Evolutionary conservation across 805 yeast genomes (phyloP), one percentile per base, ranked within the genome.

Genomic region (Candida suzukii): DNA sequence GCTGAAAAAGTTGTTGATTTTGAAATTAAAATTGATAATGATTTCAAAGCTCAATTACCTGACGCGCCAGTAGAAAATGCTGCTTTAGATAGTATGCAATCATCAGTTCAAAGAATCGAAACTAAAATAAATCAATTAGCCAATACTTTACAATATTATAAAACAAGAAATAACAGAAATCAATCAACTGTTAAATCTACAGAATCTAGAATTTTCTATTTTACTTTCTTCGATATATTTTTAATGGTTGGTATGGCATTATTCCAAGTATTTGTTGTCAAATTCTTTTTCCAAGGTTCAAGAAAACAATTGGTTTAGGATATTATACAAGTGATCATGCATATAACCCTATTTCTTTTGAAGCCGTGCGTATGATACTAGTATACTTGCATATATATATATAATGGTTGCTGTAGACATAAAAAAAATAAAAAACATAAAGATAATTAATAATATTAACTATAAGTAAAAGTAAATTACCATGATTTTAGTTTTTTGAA

Each of bases 131-230:
- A 72, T 49, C 67, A 69, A 12, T 65, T 84, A 46, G 66, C 73
- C 51, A 72, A 72, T 49, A 68, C 80, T 30, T 66, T 91, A 58
- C 85, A 82, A 52, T 84, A 90, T 64, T 88, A 90, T 71, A 84
- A 80, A 64, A 80, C 95, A 12, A 82, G 99, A 68, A 91, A 86
- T 64, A 79, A 79, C 66, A 77, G 98, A 67, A 91, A 91, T 67
- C 93, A 87, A 76, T 77, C 83, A 40, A 82, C 88, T 30, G 88
- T 82, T 39, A 71, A 68, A 50, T 75, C 83, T 14, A 80, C 87
- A 4, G 83, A 76, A 51, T 58, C 68, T 10, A 68, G 87, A 61
- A 78, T 81, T 45, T 74, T 75, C 46, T 71, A 74, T 67, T 80
- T 81, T 51, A 78, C 86, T n/a, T 60, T 79, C 20, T 71, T 78